These are phyloP conservation scores for Beauveria australis DNA, from an alignment of 2,329 filamentous ascomycete species.

Conservation along the genomic window DNA sequence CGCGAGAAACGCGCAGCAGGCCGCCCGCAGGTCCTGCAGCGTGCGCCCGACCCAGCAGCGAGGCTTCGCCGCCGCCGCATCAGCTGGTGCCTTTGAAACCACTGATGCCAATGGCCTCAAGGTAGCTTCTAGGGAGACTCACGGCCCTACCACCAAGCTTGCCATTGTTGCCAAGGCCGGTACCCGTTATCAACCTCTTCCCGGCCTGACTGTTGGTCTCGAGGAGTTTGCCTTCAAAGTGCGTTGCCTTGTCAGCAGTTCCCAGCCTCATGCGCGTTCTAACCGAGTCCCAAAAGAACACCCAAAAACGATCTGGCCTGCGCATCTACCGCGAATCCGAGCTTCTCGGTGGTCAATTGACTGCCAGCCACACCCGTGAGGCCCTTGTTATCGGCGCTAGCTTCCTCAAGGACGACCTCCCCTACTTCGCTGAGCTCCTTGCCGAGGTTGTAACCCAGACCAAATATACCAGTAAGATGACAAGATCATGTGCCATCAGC, in stretches of 20 bases:
- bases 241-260: constrained; percentile 11
- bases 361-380: constrained; percentile 83
- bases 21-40: constrained; percentile 48
- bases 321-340: constrained; percentile 93
- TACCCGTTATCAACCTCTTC: constrained; percentile 82
- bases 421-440: constrained; percentile 94
- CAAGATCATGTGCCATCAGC: constrained; percentile 3
- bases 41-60: constrained; percentile 44
- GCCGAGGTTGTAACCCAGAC: constrained; percentile 85
- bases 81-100: constrained; percentile 76
- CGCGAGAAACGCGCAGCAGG: constrained; percentile 50
- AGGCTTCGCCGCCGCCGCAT: constrained; percentile 50
- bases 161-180: constrained; percentile 91
- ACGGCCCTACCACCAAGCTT: constrained; percentile 82
- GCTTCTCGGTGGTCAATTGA: constrained; percentile 86
- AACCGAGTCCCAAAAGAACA: constrained; percentile 52
- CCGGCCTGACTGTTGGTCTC: constrained; percentile 81
- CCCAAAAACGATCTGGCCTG: constrained; percentile 76
- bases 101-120: constrained; percentile 83
- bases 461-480: constrained; percentile 65
- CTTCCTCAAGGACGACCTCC: constrained; percentile 91
- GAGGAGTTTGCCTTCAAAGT: constrained; percentile 98
- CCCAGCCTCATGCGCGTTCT: constrained; percentile 39
- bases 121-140: constrained; percentile 81
- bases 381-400: constrained; percentile 86